Conservation (phyloP, 1,284 basidiomycete species). For the Lignosus rhinocerotis region DNA sequence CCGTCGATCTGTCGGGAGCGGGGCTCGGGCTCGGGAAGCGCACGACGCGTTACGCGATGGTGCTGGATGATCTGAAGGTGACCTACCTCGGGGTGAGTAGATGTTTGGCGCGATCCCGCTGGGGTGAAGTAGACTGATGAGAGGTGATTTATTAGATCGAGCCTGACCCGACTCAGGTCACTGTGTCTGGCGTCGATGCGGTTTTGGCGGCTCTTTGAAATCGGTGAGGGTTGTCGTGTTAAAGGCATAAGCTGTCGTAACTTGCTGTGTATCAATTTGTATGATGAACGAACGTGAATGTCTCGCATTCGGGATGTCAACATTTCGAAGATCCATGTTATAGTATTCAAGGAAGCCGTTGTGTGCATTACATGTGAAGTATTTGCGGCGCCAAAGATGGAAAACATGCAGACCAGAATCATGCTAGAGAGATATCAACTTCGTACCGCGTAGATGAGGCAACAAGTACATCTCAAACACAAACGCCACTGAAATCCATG, state of each 20-base stretch:
- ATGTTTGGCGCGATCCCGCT: background rate
- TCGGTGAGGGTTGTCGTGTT: background rate
- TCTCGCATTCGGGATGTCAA: no score
- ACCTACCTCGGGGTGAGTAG: slow-evolving; percentile 57
- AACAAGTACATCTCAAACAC: background rate
- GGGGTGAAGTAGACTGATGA: background rate
- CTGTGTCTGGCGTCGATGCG: slow-evolving; percentile 66
- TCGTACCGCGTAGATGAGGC: background rate
- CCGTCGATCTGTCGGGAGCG: slow-evolving; percentile 52
- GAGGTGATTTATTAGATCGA: slow-evolving; percentile 43
- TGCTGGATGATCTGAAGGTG: slow-evolving; percentile 72
- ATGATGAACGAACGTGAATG: background rate
- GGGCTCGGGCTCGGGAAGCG: slow-evolving; percentile 65
- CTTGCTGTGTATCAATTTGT: background rate
- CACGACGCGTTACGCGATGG: slow-evolving; percentile 68
- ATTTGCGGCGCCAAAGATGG: no score
- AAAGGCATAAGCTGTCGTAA: background rate
- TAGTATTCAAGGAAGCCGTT: no score
- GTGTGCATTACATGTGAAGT: no score
- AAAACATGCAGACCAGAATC: no score
- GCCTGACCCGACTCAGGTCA: slow-evolving; percentile 47
- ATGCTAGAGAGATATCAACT: background rate
- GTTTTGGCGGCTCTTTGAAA: slow-evolving; percentile 44
- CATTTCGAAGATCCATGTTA: no score
- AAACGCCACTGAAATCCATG: background rate